phyloP scores from a whole-genome alignment of 2,329 filamentous ascomycete genomes.

The Colletotrichum sp. region DNA sequence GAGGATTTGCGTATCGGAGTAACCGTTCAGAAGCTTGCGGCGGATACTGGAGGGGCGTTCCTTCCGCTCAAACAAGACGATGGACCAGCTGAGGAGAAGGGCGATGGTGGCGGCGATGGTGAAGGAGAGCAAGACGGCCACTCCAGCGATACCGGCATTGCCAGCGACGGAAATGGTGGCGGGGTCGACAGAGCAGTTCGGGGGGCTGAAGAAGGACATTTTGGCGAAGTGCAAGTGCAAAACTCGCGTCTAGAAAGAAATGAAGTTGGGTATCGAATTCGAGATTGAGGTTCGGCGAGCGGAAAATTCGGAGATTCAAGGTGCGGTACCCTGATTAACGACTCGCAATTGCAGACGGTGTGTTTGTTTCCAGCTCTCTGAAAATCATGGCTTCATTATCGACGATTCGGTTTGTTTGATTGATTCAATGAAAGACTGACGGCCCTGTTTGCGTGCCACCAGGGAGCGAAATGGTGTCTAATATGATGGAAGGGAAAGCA shows the following conservation, averaged over 20 bases:
- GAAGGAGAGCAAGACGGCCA: conserved; percentile 68
- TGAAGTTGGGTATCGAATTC: background rate
- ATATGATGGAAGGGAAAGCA: background rate
- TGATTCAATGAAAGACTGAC: background rate
- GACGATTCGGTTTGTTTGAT: background rate
- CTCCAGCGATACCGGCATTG: conserved; percentile 63
- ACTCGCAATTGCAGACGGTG: background rate
- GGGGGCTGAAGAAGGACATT: background rate
- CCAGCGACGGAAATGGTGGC: conserved; percentile 47
- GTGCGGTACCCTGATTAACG: background rate
- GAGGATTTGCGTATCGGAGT: conserved; percentile 72
- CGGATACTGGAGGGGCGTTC: conserved; percentile 56
- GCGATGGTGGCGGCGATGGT: conserved; percentile 67
- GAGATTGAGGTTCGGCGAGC: background rate
- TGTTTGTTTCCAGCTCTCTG: background rate
- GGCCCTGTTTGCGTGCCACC: background rate
- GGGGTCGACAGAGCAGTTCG: background rate
- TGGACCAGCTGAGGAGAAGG: conserved; percentile 57
- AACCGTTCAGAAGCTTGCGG: conserved; percentile 68
- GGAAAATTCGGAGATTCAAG: background rate
- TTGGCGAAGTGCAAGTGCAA: background rate
- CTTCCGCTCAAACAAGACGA: conserved; percentile 60
- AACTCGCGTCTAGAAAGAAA: background rate
- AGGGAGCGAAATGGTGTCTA: background rate
- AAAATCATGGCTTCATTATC: background rate